Percentiles rank a stretch among this genome's conserved stretches.
Evolutionary conservation across 2,329 filamentous ascomycete genomes (phyloP).

Genomic region (Penicillium hesseltinei): DNA sequence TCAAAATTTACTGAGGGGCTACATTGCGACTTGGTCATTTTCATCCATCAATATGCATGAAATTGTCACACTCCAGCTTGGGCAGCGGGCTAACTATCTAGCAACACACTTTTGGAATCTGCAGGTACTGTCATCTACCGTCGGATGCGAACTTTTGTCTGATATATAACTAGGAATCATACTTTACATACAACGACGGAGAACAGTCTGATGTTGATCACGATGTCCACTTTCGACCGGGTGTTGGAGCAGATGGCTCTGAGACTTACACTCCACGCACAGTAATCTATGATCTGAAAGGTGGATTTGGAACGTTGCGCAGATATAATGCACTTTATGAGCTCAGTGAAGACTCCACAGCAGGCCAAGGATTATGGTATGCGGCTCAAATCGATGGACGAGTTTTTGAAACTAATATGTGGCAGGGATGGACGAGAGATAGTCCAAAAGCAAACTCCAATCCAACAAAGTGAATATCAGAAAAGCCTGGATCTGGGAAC

Average conservation of each 20-base stretch:
- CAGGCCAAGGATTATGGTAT: conserved; percentile 48
- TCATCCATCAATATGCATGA: conserved; percentile 69
- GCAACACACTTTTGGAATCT: conserved; percentile 98
- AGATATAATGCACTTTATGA: conserved; percentile 90
- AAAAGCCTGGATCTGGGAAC: conserved; percentile 71
- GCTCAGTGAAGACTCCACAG: conserved; percentile 39
- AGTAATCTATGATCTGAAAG: conserved; percentile 92
- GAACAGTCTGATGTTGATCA: conserved; percentile 70
- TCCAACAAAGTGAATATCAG: conserved; percentile 74
- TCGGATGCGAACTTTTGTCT: conserved; percentile 1
- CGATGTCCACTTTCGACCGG: conserved; percentile 83
- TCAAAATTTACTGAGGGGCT: conserved; percentile 7
- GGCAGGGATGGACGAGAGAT: conserved; percentile 64
- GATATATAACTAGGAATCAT: conserved; percentile 69
- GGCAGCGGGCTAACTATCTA: conserved; percentile 87
- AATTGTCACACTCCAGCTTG: conserved; percentile 89
- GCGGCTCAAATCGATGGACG: conserved; percentile 2
- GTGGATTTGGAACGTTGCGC: conserved; percentile 81
- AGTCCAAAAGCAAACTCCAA: conserved; percentile 65
- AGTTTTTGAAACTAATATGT: background rate
- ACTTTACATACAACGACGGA: conserved; percentile 81
- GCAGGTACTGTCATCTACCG: conserved; percentile 59
- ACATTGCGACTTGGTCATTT: background rate
- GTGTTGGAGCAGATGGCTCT: conserved; percentile 74
- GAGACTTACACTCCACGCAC: conserved; percentile 93